A percentile compares a stretch with the other conserved stretches of the same genome.
phyloP scores from a whole-genome alignment of 345 rosid species.

The Excoecaria cochinchinensis region DNA sequence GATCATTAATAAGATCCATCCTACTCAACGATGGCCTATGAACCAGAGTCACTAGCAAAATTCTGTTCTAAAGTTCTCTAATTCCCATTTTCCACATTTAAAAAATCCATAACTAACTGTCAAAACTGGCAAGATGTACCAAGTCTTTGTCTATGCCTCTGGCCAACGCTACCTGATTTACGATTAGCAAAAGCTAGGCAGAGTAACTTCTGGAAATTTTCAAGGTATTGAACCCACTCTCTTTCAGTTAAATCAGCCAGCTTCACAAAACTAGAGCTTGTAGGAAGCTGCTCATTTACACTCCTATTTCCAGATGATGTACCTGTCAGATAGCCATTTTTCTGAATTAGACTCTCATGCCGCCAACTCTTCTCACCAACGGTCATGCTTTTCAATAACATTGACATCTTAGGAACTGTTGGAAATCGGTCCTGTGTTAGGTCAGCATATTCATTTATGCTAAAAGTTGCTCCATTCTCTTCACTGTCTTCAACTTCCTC shows the following conservation, averaged over 20 bases:
- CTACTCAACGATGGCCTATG: not conserved
- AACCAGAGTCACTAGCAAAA: not conserved
- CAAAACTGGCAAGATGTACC: constrained; percentile 68
- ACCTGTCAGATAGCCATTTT: constrained; percentile 42
- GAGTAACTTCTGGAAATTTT: constrained; percentile 47
- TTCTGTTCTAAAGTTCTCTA: constrained; percentile 3
- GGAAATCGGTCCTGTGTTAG: constrained; percentile 3
- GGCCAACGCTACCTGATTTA: constrained; percentile 32
- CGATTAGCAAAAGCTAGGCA: constrained; percentile 36
- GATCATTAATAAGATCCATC: constrained; percentile 3
- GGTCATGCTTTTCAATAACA: constrained; percentile 16
- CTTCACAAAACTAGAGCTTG: constrained; percentile 36
- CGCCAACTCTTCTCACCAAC: constrained; percentile 38
- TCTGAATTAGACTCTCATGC: constrained; percentile 27
- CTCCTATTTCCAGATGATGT: constrained; percentile 44
- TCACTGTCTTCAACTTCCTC: constrained; percentile 26
- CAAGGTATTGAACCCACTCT: constrained; percentile 52
- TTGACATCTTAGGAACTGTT: constrained; percentile 26
- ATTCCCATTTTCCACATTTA: constrained; percentile 8
- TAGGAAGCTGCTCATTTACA: constrained; percentile 35
- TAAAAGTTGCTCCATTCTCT: constrained; percentile 14
- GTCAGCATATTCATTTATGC: constrained; percentile 16
- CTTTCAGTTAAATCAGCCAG: constrained; percentile 40
- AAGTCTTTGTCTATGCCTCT: constrained; percentile 57
- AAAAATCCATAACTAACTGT: constrained; percentile 1